phyloP scores from a whole-genome alignment of 2,329 filamentous ascomycete species.

The Lachnellula subtilissima region DNA sequence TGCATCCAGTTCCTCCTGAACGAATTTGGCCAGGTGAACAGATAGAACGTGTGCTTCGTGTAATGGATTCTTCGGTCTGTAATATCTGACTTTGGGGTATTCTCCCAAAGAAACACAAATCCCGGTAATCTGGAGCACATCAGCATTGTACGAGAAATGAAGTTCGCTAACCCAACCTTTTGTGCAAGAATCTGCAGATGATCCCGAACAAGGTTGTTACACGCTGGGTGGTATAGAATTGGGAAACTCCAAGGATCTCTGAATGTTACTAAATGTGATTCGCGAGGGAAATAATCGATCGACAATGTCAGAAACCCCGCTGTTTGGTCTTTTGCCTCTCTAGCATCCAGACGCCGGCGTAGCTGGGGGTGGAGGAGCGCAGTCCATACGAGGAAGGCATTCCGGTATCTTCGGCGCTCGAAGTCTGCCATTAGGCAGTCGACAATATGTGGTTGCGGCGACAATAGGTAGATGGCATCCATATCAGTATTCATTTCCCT shows the following conservation, averaged over 20 bases:
- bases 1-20: constrained; percentile 85
- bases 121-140: constrained; percentile 61
- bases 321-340: constrained; percentile 66
- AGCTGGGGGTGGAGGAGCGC: constrained; percentile 64
- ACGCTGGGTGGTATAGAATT: constrained; percentile 82
- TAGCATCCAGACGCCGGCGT: constrained; percentile 68
- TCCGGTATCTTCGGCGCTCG: constrained; percentile 75
- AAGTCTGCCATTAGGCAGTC: constrained; percentile 94
- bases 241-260: constrained; percentile 95
- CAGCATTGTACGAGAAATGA: constrained; percentile 4
- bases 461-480: constrained; percentile 91
- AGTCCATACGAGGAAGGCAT: constrained; percentile 81
- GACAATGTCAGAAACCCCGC: constrained; percentile 78
- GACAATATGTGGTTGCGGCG: constrained; percentile 80
- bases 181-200: constrained; percentile 85
- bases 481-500: constrained; percentile 80
- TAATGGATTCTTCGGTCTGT: constrained; percentile 65
- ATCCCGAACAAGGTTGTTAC: constrained; percentile 74
- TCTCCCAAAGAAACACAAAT: constrained; percentile 91
- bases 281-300: constrained; percentile 83
- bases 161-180: constrained; percentile 54
- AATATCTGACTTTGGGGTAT: constrained; percentile 90
- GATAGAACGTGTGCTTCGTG: constrained; percentile 89
- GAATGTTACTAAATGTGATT: constrained; percentile 88
- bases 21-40: constrained; percentile 81